Evolutionary conservation across 164 flowering plant genomes (phyloP).

Genomic region (Magnolia kwangsiensis): DNA sequence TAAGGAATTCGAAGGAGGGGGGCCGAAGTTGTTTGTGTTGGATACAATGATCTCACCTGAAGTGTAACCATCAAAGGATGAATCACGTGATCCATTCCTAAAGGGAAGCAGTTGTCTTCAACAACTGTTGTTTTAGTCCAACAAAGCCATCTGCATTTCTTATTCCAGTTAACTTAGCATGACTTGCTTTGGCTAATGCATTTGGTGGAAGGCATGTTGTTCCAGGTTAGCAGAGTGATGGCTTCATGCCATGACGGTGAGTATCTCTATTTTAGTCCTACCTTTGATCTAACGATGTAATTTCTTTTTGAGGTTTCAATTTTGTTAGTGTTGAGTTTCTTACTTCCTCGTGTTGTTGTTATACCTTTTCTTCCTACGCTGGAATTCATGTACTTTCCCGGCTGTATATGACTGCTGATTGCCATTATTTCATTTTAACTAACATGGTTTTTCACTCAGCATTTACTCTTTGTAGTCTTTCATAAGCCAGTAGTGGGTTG

Average conservation of each 20-base stretch:
- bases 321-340: neutral
- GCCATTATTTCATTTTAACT: neutral
- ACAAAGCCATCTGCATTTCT: too few relatives aligned
- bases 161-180: too few relatives aligned
- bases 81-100: neutral
- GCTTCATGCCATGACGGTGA: neutral
- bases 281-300: neutral
- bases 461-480: too few relatives aligned
- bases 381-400: neutral
- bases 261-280: neutral
- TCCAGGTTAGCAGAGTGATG: neutral
- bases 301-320: neutral
- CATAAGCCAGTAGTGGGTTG: too few relatives aligned
- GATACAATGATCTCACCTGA: constrained; percentile 42
- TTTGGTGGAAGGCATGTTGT: neutral
- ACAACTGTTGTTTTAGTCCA: neutral
- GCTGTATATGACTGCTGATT: neutral
- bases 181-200: too few relatives aligned
- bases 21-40: constrained; percentile 56
- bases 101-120: neutral
- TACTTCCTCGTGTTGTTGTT: neutral
- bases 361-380: neutral
- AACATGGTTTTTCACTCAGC: neutral
- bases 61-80: neutral
- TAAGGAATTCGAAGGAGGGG: constrained; percentile 51